Base-by-base conservation (phyloP, 1,284 basidiomycete genomes). In the Cryptococcus sp. region DNA sequence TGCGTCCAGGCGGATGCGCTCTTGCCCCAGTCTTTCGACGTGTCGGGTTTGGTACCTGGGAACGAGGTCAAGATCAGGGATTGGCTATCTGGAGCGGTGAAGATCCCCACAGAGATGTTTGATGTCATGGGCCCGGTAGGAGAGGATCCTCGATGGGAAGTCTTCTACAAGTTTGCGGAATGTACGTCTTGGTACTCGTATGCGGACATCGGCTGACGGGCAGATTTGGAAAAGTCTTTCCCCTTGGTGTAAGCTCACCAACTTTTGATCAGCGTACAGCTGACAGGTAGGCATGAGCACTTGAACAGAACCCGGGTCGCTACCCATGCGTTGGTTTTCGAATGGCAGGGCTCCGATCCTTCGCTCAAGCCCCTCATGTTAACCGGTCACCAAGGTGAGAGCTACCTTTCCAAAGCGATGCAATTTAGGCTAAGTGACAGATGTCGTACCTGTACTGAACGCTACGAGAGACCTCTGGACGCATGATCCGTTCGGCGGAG, bases 291-390 rank as follows among this genome's bases (percentile, higher is more conserved):
- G 1, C 80, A 84, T 57, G 57, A 77, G 19, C 72, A 72, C 16
- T 73, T 83, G 3, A 67, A 75, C 24, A 62, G 82, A 44, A 79
- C 77, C 1, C 78, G 79, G 52, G 79, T 87, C 52, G 82, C 83
- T 58, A 79, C 80, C 0, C 81, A 82, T 51, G 85, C 81, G 0
- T 66, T 86, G 16, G 73, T 86, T 1, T 85, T 79, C 58, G 77
- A 78, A 11, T 84, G 82, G 79, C 64, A 75, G 35, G 86, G 85
- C 34, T 76, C 76, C 0, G 75, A 83, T 51, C 39, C 63, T 1
- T 65, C 69, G 5, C 72, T 85, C 52, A 83, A 85, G 64, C 85
- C 85, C 0, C 61, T 85, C 2, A 74, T 86, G 32, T 68, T 87
- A 32, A 77, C 79, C 18, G 82, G 76, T 0, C 84, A 86, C 62